These are phyloP conservation scores for Paecilomyces fulvus DNA, from an alignment of 2,329 filamentous ascomycete species.

Conservation along the genomic window DNA sequence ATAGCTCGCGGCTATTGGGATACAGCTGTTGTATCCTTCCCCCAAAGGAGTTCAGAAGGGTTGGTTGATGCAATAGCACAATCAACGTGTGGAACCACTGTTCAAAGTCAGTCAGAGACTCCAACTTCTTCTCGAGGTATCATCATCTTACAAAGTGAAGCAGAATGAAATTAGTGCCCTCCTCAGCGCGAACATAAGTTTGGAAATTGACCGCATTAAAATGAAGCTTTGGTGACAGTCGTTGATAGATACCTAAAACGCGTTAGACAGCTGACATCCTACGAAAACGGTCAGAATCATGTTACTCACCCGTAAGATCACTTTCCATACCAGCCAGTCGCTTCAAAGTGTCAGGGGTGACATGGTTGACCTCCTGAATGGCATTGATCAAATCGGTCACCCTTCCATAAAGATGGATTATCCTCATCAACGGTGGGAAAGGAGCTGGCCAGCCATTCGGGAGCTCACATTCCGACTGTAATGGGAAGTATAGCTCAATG, in stretches of 20 bases:
- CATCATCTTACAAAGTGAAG: conserved; percentile 54
- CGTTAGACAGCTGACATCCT: conserved; percentile 2
- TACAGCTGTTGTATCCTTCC: conserved; percentile 62
- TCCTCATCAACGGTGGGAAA: conserved; percentile 71
- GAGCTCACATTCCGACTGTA: conserved; percentile 43
- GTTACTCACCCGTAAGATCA: conserved; percentile 54
- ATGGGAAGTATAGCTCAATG: conserved; percentile 67
- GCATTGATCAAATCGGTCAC: conserved; percentile 80
- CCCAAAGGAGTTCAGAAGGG: conserved; percentile 68
- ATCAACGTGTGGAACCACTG: conserved; percentile 79
- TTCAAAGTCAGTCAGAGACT: conserved; percentile 8
- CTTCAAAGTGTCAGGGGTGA: conserved; percentile 65
- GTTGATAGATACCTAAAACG: conserved; percentile 54
- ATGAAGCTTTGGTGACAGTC: conserved; percentile 63
- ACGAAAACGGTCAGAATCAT: conserved; percentile 26
- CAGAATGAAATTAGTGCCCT: conserved; percentile 79
- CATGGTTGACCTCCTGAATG: conserved; percentile 63
- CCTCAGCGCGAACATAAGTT: conserved; percentile 68
- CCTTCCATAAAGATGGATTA: conserved; percentile 77
- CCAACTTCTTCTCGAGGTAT: background rate
- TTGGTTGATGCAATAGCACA: conserved; percentile 76
- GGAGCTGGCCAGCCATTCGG: conserved; percentile 64
- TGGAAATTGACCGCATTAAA: conserved; percentile 85
- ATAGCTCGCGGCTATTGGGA: conserved; percentile 69
- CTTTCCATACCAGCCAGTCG: conserved; percentile 69